Conservation (phyloP, 1,284 basidiomycete species). For the Tetrapyrgos nigripes region DNA sequence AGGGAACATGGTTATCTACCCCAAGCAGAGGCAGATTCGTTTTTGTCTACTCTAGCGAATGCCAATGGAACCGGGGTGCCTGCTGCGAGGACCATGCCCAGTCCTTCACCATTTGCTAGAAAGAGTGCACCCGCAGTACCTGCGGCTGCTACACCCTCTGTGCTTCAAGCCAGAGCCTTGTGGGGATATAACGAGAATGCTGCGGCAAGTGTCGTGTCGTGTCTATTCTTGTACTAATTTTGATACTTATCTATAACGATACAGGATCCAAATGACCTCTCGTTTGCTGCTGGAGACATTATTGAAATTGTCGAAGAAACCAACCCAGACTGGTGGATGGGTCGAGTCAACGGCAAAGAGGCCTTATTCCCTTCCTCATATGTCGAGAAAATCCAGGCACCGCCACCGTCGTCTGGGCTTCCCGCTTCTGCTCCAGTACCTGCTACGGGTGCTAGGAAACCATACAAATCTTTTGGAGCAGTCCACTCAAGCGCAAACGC, state of each 20-base stretch:
- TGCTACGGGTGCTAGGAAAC: constrained; percentile 23
- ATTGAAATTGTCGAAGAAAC: constrained; percentile 65
- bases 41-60: constrained; percentile 55
- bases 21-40: constrained; percentile 53
- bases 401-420: constrained; percentile 19
- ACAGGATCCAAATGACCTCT: constrained; percentile 68
- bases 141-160: constrained; percentile 22
- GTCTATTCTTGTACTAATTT: constrained; percentile 6
- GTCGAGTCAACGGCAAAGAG: constrained; percentile 58
- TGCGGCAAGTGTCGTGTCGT: constrained; percentile 42
- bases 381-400: constrained; percentile 54
- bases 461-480: constrained; percentile 50
- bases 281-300: constrained; percentile 61
- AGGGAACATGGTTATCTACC: constrained; percentile 64
- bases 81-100: constrained; percentile 11
- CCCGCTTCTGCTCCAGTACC: constrained; percentile 23
- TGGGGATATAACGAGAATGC: constrained; percentile 74
- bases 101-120: constrained; percentile 24
- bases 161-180: constrained; percentile 52
- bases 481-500: constrained; percentile 43
- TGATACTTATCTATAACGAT: constrained; percentile 7
- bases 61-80: constrained; percentile 19
- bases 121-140: constrained; percentile 22
- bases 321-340: constrained; percentile 73
- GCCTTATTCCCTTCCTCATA: constrained; percentile 72